Percentiles rank a stretch among this genome's conserved stretches.
These are phyloP conservation scores for Pleurotus citrinopileatus DNA, from an alignment of 768 basidiomycete species.

Conservation along the genomic window DNA sequence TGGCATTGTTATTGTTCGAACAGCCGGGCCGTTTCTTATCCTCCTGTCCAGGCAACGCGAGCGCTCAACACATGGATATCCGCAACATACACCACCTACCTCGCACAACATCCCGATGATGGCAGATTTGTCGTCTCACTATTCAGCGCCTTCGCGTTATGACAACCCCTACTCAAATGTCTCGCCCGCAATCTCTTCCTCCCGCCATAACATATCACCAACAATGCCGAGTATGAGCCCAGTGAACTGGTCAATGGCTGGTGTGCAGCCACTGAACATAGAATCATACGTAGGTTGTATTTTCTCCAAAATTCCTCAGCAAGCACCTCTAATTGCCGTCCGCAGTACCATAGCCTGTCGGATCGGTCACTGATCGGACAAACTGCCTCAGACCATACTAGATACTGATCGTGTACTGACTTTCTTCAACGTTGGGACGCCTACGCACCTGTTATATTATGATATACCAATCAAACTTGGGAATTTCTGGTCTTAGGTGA, in stretches of 20 bases:
- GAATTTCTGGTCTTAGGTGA: background rate
- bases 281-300: conserved; percentile 60
- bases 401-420: conserved; percentile 31
- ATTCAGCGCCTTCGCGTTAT: conserved; percentile 51
- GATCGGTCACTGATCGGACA: conserved; percentile 37
- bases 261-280: conserved; percentile 38
- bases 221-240: conserved; percentile 50
- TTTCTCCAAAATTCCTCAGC: background rate
- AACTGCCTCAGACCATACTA: conserved; percentile 35
- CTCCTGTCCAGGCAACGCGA: background rate
- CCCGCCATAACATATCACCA: conserved; percentile 36
- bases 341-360: conserved; percentile 27
- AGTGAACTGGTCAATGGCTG: conserved; percentile 35
- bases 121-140: conserved; percentile 54
- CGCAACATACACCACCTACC: conserved; percentile 35
- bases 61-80: conserved; percentile 25
- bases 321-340: conserved; percentile 1
- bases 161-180: conserved; percentile 44
- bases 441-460: conserved; percentile 4
- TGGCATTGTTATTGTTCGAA: conserved; percentile 4
- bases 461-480: background rate
- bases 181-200: conserved; percentile 28
- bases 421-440: conserved; percentile 1
- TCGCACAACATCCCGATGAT: conserved; percentile 52
- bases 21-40: background rate